Percentiles rank a stretch among this genome's conserved stretches.
Evolutionary conservation across 2,329 filamentous ascomycete species (phyloP).

Genomic region (Pseudocercospora fuligena): DNA sequence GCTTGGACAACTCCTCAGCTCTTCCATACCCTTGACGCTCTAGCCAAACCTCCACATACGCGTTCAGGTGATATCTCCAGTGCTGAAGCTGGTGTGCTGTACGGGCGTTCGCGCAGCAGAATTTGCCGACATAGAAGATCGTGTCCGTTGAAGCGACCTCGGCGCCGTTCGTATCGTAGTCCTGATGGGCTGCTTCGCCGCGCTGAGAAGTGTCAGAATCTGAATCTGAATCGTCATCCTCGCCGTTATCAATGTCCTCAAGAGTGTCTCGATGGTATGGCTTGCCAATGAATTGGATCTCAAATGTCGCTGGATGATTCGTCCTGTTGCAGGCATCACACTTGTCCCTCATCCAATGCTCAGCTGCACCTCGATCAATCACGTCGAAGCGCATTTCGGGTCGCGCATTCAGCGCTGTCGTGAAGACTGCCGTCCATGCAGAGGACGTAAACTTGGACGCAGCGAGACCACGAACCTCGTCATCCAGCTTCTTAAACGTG

Average conservation of each 20-base stretch:
- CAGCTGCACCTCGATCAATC: conserved; percentile 47
- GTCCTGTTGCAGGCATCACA: conserved; percentile 75
- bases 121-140: conserved; percentile 60
- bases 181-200: conserved; percentile 42
- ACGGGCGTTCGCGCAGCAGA: conserved; percentile 65
- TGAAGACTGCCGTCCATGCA: conserved; percentile 71
- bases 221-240: conserved; percentile 50
- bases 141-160: conserved; percentile 50
- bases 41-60: conserved; percentile 70
- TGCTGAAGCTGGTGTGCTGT: conserved; percentile 74
- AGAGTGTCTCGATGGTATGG: conserved; percentile 70
- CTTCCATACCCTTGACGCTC: conserved; percentile 61
- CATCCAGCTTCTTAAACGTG: conserved; percentile 72
- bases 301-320: conserved; percentile 69
- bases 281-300: conserved; percentile 66
- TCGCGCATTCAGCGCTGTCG: conserved; percentile 66
- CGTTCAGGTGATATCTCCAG: conserved; percentile 76
- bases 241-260: conserved; percentile 64
- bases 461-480: conserved; percentile 70
- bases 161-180: conserved; percentile 56
- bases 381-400: conserved; percentile 62
- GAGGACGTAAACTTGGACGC: conserved; percentile 74
- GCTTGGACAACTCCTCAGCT: conserved; percentile 62
- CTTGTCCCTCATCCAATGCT: conserved; percentile 47
- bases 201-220: conserved; percentile 15